phyloP scores from a whole-genome alignment of 495 filamentous ascomycete genomes.

The Aspergillus kassunensis region DNA sequence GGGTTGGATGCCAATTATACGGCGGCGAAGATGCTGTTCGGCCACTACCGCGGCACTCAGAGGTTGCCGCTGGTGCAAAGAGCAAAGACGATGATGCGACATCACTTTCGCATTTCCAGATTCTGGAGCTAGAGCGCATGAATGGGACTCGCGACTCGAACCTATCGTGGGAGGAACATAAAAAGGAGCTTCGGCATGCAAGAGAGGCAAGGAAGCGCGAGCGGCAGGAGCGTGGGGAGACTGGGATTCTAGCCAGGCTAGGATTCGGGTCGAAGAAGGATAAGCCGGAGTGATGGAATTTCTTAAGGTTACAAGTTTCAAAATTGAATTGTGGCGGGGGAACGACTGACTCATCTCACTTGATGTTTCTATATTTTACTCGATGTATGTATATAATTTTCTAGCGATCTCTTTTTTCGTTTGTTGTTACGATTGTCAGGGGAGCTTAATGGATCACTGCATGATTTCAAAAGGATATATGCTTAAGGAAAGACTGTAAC shows the following conservation, averaged over 20 bases:
- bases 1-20: slow-evolving; percentile 65
- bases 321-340: too few relatives aligned
- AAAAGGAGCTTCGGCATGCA: slow-evolving; percentile 28
- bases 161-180: slow-evolving; percentile 36
- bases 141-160: slow-evolving; percentile 22
- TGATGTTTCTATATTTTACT: too few relatives aligned
- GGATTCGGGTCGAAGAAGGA: slow-evolving; percentile 24
- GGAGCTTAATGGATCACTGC: too few relatives aligned
- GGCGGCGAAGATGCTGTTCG: slow-evolving; percentile 59
- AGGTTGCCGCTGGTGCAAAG: neutral
- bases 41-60: slow-evolving; percentile 23
- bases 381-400: neutral
- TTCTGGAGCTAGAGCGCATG: slow-evolving; percentile 11
- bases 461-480: too few relatives aligned
- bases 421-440: neutral
- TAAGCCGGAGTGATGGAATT: slow-evolving; percentile 28
- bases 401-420: neutral
- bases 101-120: slow-evolving; percentile 14
- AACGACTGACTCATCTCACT: too few relatives aligned
- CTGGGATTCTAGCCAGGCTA: slow-evolving; percentile 18
- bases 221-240: slow-evolving; percentile 16
- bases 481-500: too few relatives aligned
- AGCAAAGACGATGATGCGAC: slow-evolving; percentile 15
- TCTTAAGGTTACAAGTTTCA: too few relatives aligned
- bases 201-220: slow-evolving; percentile 27